Base-by-base conservation (phyloP, 768 basidiomycete genomes). In the Bullera alba region DNA sequence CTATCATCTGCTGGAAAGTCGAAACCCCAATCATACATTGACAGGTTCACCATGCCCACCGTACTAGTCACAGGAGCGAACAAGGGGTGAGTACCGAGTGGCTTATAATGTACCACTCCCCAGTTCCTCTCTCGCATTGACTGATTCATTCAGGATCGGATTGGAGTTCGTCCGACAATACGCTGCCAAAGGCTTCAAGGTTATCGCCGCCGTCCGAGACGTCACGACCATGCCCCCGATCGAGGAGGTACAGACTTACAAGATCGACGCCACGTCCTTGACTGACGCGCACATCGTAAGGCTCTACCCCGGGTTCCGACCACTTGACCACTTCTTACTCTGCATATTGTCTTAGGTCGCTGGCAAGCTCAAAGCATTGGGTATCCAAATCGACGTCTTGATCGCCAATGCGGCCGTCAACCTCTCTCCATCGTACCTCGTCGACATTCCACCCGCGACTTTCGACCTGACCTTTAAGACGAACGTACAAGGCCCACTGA, bases 21-120 rank as follows among this genome's bases (percentile, higher is more conserved):
- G n/a, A n/a, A n/a, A n/a, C n/a, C n/a, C n/a, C n/a, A n/a, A n/a
- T n/a, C n/a, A n/a, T n/a, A n/a, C n/a, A n/a, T n/a, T n/a, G n/a
- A n/a, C n/a, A n/a, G n/a, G n/a, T n/a, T n/a, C n/a, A 36, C 14
- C 10, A 51, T 51, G 50, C 43, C 50, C 4, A 51, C 50, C 19
- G 34, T 51, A 23, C 42, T 51, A 8, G 46, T 51, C 22, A 51
- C 50, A 29, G 50, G 50, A 5, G 50, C 50, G 2, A 51, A 51
- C 42, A 28, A 43, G 38, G 50, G 50, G 50, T 51, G 35, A 34
- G 50, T n/a, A n/a, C n/a, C n/a, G n/a, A n/a, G n/a, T n/a, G n/a
- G n/a, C n/a, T n/a, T n/a, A n/a, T 46, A 15, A n/a, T 25, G 16
- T 15, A 7, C n/a, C n/a, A n/a, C n/a, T n/a, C n/a, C 32, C 32